These are phyloP conservation scores for Sporothrix sp. DNA, from an alignment of 2,329 filamentous ascomycete species.

Conservation along the genomic window DNA sequence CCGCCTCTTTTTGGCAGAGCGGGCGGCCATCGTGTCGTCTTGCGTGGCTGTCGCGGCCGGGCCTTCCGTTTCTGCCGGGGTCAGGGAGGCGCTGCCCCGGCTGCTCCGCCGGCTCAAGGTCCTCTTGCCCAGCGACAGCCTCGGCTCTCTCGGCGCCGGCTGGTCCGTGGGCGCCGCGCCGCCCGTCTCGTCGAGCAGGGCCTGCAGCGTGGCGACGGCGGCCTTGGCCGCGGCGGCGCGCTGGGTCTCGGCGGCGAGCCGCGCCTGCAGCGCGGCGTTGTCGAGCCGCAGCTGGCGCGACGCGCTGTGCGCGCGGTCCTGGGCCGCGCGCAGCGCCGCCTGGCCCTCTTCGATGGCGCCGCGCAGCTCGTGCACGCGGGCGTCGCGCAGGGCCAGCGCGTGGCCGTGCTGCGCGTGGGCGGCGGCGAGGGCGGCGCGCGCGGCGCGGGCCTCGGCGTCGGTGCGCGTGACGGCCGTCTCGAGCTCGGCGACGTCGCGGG, in stretches of 20 bases:
- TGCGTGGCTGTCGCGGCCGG: no score
- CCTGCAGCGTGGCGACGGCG: conserved; percentile 41
- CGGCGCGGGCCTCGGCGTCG: conserved; percentile 16
- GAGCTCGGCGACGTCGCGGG: conserved; percentile 43
- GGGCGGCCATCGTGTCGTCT: no score
- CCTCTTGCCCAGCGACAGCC: not conserved
- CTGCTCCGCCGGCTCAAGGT: not conserved
- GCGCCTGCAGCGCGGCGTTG: conserved; percentile 30
- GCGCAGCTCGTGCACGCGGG: conserved; percentile 38
- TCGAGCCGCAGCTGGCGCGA: conserved; percentile 38
- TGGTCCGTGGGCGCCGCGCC: not conserved
- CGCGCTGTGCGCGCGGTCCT: conserved; percentile 25
- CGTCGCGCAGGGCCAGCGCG: conserved; percentile 42
- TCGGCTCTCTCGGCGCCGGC: not conserved
- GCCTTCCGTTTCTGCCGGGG: no score
- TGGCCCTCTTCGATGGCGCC: conserved; percentile 40
- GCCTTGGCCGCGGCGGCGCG: conserved; percentile 33
- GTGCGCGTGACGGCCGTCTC: conserved; percentile 42
- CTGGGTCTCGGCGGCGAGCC: conserved; percentile 29
- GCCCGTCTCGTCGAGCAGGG: conserved; percentile 26
- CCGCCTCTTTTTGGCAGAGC: conserved; percentile 32
- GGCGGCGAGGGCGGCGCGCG: conserved; percentile 12
- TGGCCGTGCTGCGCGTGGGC: conserved; percentile 35
- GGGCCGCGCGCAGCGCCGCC: conserved; percentile 35
- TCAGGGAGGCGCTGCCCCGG: not conserved